Base-by-base conservation (phyloP, 768 basidiomycete species). In the Boletus patriciae region DNA sequence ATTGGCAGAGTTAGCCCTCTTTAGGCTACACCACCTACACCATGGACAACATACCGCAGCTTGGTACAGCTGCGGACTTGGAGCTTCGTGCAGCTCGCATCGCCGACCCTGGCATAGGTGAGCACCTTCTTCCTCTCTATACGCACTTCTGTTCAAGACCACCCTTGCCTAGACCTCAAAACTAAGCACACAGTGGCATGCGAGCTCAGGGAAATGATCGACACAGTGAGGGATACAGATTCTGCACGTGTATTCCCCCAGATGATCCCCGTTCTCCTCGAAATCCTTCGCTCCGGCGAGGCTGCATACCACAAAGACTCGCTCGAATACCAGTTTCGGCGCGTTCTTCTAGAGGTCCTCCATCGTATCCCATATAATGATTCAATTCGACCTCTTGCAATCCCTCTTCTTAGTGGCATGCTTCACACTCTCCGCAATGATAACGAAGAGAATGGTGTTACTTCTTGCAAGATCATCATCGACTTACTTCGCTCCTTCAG, bases 391-490 rank as follows among this genome's bases (percentile, higher is more conserved):
- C 78, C 81, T 50, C 87, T 90, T 60, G 80, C 84, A 18, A 74
- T 80, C 15, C 69, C 80, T 3, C 82, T 98, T 44, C 89, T 90
- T 70, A 79, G 79, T 52, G 86, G 92, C 50, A 86, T 97, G 85
- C 79, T 98, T 37, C 80, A 92, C 59, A 78, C 94, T 50, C 79
- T 98, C 31, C 86, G 89, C 25, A 77, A 83, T 62, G 97, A 99
- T 76, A 98, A 97, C 69, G 97, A 99, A 74, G 97, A 99, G 70
- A 95, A 94, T 66, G 97, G 92, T 3, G 81, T 88, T 33, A 81
- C 86, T 3, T 90, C 88, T 53, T 92, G 94, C 80, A 98, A 98
- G 75, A 89, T 87, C 54, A 80, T 97, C 66, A 87, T 93, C 56
- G 96, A 99, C 74, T 79, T 94, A 21, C 83, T 91, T 66, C 85